Evolutionary conservation across 768 basidiomycete species (phyloP), one percentile per base, ranked within the genome.

Genomic region (Postia placenta): DNA sequence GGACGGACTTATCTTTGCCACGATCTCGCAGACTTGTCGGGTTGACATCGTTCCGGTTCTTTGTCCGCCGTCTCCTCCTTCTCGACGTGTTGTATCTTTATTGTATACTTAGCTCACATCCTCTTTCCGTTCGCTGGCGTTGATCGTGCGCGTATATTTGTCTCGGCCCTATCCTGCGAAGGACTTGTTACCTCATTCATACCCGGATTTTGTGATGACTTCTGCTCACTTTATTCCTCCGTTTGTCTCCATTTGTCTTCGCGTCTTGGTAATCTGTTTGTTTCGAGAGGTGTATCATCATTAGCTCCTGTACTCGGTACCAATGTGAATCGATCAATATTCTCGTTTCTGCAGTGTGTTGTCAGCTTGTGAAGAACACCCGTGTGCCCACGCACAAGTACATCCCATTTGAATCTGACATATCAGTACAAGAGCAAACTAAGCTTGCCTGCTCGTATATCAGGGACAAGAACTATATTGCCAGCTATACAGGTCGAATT

Each of bases 111-210:
- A 43, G 30, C 30, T 7, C 30, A 15, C 7, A 33, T 33, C 30
- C 15, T 33, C 30, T 33, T 15, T 7, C 30, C 30, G 30, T 15
- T 33, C 30, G 30, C 30, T 39, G 9, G 11, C 38, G 38, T 20
- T 51, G 36, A 42, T 30, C 43, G 35, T 24, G 38, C 9, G 20
- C 25, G 40, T 19, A 14, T 11, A 15, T 35, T n/a, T 22, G 4
- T 41, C 23, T 17, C 45, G 3, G 47, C 42, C 45, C 38, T 30
- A 47, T 24, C n/a, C n/a, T n/a, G n/a, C n/a, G n/a, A n/a, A n/a
- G n/a, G n/a, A n/a, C n/a, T n/a, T n/a, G n/a, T n/a, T n/a, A n/a
- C n/a, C n/a, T n/a, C n/a, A n/a, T n/a, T n/a, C n/a, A n/a, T n/a
- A n/a, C n/a, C n/a, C n/a, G n/a, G n/a, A n/a, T n/a, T n/a, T n/a